Evolutionary conservation across 2,329 filamentous ascomycete genomes (phyloP), one percentile per base, ranked within the genome.

Genomic region (Aspergillus versicolor): DNA sequence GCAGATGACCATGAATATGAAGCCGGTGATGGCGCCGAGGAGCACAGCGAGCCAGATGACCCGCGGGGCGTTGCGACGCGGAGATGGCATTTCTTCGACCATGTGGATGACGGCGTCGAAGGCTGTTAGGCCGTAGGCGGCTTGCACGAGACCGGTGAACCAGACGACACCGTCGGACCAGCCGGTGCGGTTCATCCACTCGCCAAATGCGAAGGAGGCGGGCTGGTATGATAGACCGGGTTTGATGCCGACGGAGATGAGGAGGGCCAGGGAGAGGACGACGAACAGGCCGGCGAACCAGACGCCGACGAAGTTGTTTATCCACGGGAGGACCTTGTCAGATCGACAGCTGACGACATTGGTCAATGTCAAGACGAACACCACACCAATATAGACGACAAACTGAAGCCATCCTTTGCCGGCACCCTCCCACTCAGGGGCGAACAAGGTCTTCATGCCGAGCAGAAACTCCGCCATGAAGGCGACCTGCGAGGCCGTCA

Each of bases 31-130:
- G n/a, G 79, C 79, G 34, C 80, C 77, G n/a, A 75, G 74, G 0
- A 77, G 58, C 1, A 84, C 79, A 0, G 82, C 79, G 17, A 84
- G 74, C 73, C 77, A 83, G 60, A 84, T 83, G 3, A 81, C 77
- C 15, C 73, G 73, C 0, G 82, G 82, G 0, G 78, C 79, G 54
- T 82, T 83, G 37, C 70, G 77, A 30, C 81, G 70, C 1, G 82
- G 82, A 4, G 74, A 70, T 1, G 82, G 82, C 1, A 84, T 81
- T 63, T 84, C 82, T 61, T 85, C 82, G 2, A 82, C 79, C 74
- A 85, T 79, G 65, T 85, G 83, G 38, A 84, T 83, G 34, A 83
- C 82, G 0, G 82, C 80, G 63, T 85, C 83, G 60, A 85, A 84
- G 1, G 82, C 82, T 0, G 81, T 83, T 15, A 84, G 68, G 2